phyloP scores from a whole-genome alignment of 768 basidiomycete species.

The Omphalotus guepiniiformis region DNA sequence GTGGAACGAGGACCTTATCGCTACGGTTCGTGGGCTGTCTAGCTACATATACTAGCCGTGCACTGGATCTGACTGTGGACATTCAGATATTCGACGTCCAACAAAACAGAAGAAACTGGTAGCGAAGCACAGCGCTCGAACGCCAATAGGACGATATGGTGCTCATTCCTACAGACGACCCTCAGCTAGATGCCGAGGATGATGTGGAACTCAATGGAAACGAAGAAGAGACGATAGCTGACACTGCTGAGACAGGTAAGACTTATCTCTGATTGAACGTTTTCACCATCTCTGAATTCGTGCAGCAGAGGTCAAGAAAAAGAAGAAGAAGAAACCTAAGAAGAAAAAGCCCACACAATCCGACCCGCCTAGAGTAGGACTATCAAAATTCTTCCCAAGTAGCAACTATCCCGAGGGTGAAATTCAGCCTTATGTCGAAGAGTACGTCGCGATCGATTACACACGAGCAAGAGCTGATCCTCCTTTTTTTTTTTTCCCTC shows the following conservation, averaged over 20 bases:
- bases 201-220: too few species aligned
- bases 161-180: too few species aligned
- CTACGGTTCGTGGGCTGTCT: too few species aligned
- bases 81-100: too few species aligned
- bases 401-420: constrained; percentile 92
- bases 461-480: background rate
- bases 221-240: constrained; percentile 10
- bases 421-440: constrained; percentile 84
- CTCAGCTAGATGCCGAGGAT: too few species aligned
- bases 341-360: constrained; percentile 77
- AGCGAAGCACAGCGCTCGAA: too few species aligned
- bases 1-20: too few species aligned
- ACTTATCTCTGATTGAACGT: background rate
- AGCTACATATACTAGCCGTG: too few species aligned
- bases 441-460: constrained; percentile 49
- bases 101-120: too few species aligned
- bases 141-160: too few species aligned
- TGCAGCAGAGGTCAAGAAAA: constrained; percentile 75
- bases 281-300: too few species aligned
- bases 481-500: constrained; percentile 4
- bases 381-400: constrained; percentile 83
- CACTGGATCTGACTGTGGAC: too few species aligned
- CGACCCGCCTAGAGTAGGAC: constrained; percentile 89
- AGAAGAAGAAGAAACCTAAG: constrained; percentile 93
- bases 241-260: background rate